A percentile compares a stretch with the other conserved stretches of the same genome.
phyloP scores from a whole-genome alignment of 768 basidiomycete genomes.

The Paxillus ammoniavirescens region DNA sequence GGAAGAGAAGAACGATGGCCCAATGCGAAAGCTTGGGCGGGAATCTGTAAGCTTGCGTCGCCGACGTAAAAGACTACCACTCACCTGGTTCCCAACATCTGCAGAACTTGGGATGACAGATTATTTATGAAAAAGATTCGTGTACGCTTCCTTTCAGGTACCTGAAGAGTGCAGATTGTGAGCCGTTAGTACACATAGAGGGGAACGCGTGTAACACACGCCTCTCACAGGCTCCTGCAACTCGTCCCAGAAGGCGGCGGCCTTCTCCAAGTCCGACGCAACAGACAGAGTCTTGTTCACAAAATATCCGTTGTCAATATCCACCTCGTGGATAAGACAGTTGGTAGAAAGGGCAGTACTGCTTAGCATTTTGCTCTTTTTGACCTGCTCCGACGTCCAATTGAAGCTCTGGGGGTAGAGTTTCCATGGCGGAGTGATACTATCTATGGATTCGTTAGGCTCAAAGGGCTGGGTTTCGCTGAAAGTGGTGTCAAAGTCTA shows the following conservation, averaged over 20 bases:
- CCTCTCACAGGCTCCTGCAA: conserved; percentile 33
- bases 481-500: conserved; percentile 8
- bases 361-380: conserved; percentile 24
- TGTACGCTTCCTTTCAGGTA: conserved; percentile 15
- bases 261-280: conserved; percentile 8
- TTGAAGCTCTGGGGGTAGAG: conserved; percentile 46
- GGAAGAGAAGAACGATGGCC: conserved; percentile 38
- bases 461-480: not conserved
- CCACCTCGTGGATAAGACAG: not conserved
- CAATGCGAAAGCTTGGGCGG: conserved; percentile 30
- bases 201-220: not conserved
- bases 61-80: not conserved
- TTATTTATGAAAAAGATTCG: conserved; percentile 31
- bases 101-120: conserved; percentile 28
- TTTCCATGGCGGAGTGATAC: conserved; percentile 17
- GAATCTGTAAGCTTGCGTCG: not conserved
- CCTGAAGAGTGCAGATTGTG: conserved; percentile 1
- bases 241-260: conserved; percentile 30
- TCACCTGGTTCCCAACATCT: conserved; percentile 36
- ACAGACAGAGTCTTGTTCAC: not conserved
- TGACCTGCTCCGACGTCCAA: conserved; percentile 43
- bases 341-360: not conserved
- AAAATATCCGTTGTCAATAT: not conserved
- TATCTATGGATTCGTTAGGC: not conserved
- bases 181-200: not conserved